Base-by-base conservation (phyloP, 805 yeast genomes). In the Metschnikowia sp. region DNA sequence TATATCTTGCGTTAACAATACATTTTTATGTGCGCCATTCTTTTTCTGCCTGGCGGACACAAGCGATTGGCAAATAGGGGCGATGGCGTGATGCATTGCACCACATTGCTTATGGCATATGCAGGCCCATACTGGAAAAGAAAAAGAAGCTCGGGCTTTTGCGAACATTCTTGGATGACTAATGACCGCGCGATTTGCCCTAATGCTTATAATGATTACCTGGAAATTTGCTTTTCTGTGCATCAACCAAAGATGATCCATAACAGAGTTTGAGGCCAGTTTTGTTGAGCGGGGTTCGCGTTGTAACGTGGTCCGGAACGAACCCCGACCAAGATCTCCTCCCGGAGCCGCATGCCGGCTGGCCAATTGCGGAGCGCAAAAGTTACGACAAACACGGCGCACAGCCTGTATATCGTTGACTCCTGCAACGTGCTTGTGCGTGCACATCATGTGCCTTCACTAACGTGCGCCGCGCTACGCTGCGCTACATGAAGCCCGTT, bases 401-500 rank as follows among this genome's bases (percentile, higher is more conserved):
- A 40, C 30, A 32, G 37, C 37, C 44, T 39, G 48, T 44, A 45
- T n/a, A n/a, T 10, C 13, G 13, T 19, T 32, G 29, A 28, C 42
- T 46, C 53, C 50, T 50, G 53, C 53, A 47, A 46, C 46, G 35
- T 29, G 36, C 30, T 33, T 50, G 48, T 50, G 53, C 53, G 48
- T 45, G 50, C 53, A 46, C 49, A 43, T 44, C 49, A 46, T 50
- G 53, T 50, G 53, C 50, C 53, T 42, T 46, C 46, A 41, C 48
- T 41, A 50, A 46, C 53, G 48, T 50, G 48, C 52, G 36, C 53
- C 36, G 48, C 47, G 39, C 47, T 47, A 42, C 50, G 47, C 44
- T 33, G 22, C 44, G 39, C 42, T 48, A 45, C 49, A 36, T 48
- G 48, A 45, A 43, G 42, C 35, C 42, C 38, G 47, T 37, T 36